Conservation (phyloP, 2,329 filamentous ascomycete genomes). For the Chrysoporthe deuterocubensis region DNA sequence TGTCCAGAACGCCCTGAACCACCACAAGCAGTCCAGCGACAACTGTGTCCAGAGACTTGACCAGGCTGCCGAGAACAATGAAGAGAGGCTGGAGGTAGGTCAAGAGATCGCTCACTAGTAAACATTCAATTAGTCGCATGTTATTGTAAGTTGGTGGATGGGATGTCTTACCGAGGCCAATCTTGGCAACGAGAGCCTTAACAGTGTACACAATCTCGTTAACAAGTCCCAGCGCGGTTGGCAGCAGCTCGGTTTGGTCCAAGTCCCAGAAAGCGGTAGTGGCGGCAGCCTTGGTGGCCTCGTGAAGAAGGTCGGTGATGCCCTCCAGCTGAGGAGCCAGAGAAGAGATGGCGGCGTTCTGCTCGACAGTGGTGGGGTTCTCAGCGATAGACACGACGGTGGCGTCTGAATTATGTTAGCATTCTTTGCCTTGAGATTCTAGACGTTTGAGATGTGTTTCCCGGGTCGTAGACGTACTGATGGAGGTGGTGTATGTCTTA, state of each 20-base stretch:
- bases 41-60: constrained; percentile 34
- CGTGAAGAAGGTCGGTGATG: constrained; percentile 33
- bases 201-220: constrained; percentile 35
- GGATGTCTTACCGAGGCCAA: constrained; percentile 34
- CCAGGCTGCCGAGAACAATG: constrained; percentile 32
- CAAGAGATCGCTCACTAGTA: constrained; percentile 30
- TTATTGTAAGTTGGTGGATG: not conserved
- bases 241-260: constrained; percentile 30
- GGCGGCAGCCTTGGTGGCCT: constrained; percentile 32
- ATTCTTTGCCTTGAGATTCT: not conserved
- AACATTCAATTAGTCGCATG: not conserved
- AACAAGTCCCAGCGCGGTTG: constrained; percentile 33
- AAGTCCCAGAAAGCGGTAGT: constrained; percentile 29
- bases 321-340: constrained; percentile 34
- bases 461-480: constrained; percentile 31
- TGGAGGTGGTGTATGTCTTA: constrained; percentile 34
- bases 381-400: constrained; percentile 31
- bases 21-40: constrained; percentile 33
- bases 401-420: constrained; percentile 29
- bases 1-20: constrained; percentile 32
- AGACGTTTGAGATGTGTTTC: not conserved
- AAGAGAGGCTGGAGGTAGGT: constrained; percentile 33
- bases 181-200: constrained; percentile 35
- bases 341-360: constrained; percentile 31
- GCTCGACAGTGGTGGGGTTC: constrained; percentile 31